These are phyloP conservation scores for Nemania sp. DNA, from an alignment of 2,329 filamentous ascomycete species.

Conservation along the genomic window DNA sequence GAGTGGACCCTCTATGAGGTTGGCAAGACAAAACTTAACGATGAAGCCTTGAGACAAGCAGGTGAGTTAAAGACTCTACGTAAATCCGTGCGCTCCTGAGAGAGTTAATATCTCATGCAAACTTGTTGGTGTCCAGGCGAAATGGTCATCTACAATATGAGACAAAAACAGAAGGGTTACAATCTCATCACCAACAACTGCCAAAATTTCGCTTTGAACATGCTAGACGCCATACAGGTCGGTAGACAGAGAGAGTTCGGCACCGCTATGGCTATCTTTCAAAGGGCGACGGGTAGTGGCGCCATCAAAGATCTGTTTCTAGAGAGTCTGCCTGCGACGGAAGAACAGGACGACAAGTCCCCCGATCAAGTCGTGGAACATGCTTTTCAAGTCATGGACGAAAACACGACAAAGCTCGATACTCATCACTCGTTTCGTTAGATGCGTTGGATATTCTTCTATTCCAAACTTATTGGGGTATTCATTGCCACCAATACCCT, in stretches of 20 bases:
- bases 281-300: conserved; percentile 27
- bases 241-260: conserved; percentile 28
- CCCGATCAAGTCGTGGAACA: conserved; percentile 21
- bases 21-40: conserved; percentile 29
- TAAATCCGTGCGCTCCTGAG: neutral
- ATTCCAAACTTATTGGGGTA: no score
- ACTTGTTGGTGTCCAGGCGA: conserved; percentile 19
- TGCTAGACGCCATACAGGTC: conserved; percentile 28
- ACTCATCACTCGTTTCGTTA: conserved; percentile 16
- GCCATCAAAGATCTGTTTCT: conserved; percentile 26
- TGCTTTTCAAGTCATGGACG: conserved; percentile 28
- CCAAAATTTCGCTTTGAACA: conserved; percentile 30
- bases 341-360: conserved; percentile 23
- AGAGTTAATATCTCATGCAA: conserved; percentile 1
- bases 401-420: conserved; percentile 30
- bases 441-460: neutral
- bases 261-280: conserved; percentile 27
- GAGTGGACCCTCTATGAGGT: conserved; percentile 29
- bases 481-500: neutral
- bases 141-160: conserved; percentile 32
- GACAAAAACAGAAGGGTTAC: conserved; percentile 27
- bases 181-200: conserved; percentile 32
- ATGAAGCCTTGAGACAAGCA: conserved; percentile 29
- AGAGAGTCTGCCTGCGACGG: conserved; percentile 18
- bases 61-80: conserved; percentile 16